Evolutionary conservation across 148 eudicot genomes (phyloP), one percentile per base, ranked within the genome.

Genomic region (Linanthus parryae): DNA sequence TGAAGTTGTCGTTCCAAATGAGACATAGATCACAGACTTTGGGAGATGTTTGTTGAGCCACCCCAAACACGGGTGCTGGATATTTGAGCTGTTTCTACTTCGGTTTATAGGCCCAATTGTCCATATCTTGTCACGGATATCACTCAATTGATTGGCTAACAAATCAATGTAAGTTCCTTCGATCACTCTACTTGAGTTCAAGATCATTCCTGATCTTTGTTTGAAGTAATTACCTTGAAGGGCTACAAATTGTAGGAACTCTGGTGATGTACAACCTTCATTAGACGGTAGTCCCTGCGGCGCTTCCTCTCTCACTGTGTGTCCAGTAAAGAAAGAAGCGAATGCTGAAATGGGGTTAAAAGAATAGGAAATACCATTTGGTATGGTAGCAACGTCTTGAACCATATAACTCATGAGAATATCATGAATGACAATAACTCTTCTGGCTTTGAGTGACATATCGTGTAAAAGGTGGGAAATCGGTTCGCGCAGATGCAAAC

Each of bases 1-100:
- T 1, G 83, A 69, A 30, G 71, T 69, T 10, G 80, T 69, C 1
- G 85, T 66, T 2, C 92, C 92, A 44, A 49, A 49, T 14, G 21
- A 28, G 17, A 49, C 38, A 30, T 49, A 49, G 4, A 49, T 3
- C 11, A 49, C 38, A 2, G 54, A 49, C 18, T 30, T 49, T 30
- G 54, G 35, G 37, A 38, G n/a, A 28, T 49, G 54, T 29, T 49
- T 49, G 12, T 29, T 38, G 18, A 49, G 54, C 54, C 54, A 49
- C 31, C 31, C 54, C 18, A 49, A 2, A 38, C 54, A 49, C 38
- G 29, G 16, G 27, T 29, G 38, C 36, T 49, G 26, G 20, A 23
- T 49, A 28, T 2, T 31, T 29, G 23, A 30, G 37, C 19, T 29
- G 7, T 1, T 48, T 49, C 18, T 49, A 29, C 11, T 11, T 28